These are phyloP conservation scores for Mallotus nudiflorus DNA, from an alignment of 345 rosid genomes.

Conservation along the genomic window DNA sequence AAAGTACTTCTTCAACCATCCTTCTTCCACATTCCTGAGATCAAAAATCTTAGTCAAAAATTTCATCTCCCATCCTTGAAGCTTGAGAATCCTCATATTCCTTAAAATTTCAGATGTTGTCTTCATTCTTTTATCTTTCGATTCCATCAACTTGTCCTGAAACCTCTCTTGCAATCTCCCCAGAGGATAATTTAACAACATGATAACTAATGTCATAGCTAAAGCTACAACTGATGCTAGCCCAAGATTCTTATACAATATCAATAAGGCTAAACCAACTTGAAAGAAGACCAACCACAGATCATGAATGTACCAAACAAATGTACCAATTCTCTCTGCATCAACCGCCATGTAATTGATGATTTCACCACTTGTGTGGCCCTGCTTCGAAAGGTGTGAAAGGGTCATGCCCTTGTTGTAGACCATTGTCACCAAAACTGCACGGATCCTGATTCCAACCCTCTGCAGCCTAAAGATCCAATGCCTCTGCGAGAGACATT, in stretches of 20 bases:
- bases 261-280: constrained; percentile 29
- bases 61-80: constrained; percentile 46
- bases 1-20: constrained; percentile 20
- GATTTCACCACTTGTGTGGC: constrained; percentile 36
- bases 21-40: constrained; percentile 23
- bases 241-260: constrained; percentile 32
- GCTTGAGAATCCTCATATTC: constrained; percentile 40
- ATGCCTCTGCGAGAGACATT: constrained; percentile 32
- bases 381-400: constrained; percentile 27
- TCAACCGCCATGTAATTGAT: constrained; percentile 40
- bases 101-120: constrained; percentile 30
- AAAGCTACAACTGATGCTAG: constrained; percentile 21
- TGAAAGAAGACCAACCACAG: constrained; percentile 32
- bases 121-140: constrained; percentile 38
- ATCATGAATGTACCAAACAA: constrained; percentile 33
- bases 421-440: constrained; percentile 15
- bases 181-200: constrained; percentile 43
- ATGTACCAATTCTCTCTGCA: constrained; percentile 28
- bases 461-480: constrained; percentile 29
- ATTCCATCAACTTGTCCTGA: constrained; percentile 56
- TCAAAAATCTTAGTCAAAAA: constrained; percentile 28
- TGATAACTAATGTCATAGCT: background rate
- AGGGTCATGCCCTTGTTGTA: constrained; percentile 31
- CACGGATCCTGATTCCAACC: constrained; percentile 22
- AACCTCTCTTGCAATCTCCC: constrained; percentile 59